Base-by-base conservation (phyloP, 2,329 filamentous ascomycete genomes). In the Leptographium procerum region DNA sequence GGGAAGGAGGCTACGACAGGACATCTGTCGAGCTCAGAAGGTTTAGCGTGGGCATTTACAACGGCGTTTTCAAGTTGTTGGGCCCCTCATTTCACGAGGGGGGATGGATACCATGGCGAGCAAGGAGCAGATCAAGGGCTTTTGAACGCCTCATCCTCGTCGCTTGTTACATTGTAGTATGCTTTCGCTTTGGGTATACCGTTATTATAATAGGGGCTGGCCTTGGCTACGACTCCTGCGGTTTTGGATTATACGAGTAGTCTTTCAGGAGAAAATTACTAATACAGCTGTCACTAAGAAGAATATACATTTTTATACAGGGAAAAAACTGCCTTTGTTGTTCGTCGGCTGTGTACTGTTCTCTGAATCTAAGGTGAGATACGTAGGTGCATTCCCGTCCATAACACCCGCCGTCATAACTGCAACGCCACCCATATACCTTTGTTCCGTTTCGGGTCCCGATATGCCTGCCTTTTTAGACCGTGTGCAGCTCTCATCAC, bases 1-100 rank as follows among this genome's bases (percentile, higher is more conserved):
- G 22, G 31, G n/a, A 36, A 13, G n/a, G 29, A 50, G 45, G 22
- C 22, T 24, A 22, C 45, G 45, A 48, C 24, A 29, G 50, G 50
- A n/a, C 31, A 29, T 43, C n/a, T 40, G 43, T 56, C 48, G n/a
- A 51, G n/a, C n/a, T n/a, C n/a, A n/a, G n/a, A n/a, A n/a, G 43
- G 50, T 56, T 51, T 19, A 56, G 47, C 55, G 55, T 56, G 55
- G 45, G 55, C 55, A 56, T 56, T 56, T 55, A 40, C 55, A 51
- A 9, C 7, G 55, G 55, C 55, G 55, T 56, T 56, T 48, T 34
- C 43, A 26, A 19, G 53, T 55, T 55, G 22, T 19, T 24, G 36
- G 34, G 26, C 13, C 19, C 34, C 47, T 26, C 4, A 29, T 2
- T 29, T 55, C 47, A 16, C 9, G 3, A 24, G 14, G 53, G 40